These are phyloP conservation scores for Eucalyptus sideroxylon DNA, from an alignment of 345 rosid genomes.

Conservation along the genomic window DNA sequence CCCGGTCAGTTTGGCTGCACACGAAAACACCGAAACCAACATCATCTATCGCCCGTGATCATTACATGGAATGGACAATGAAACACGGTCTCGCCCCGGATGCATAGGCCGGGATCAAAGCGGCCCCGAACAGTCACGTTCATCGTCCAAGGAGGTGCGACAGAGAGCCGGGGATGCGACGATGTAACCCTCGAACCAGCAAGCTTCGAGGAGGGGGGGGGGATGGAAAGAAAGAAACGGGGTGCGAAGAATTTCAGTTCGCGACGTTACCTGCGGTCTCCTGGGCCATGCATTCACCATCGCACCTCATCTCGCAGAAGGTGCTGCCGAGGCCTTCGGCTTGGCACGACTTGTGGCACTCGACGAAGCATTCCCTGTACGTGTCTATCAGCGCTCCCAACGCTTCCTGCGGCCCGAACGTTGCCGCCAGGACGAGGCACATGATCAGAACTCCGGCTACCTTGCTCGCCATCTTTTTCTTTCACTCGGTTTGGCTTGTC, in stretches of 20 bases:
- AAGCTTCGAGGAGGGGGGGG: background rate
- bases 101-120: background rate
- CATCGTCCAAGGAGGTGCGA: background rate
- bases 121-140: background rate
- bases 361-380: background rate
- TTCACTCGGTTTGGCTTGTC: background rate
- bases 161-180: background rate
- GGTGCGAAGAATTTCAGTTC: background rate
- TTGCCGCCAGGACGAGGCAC: slow-evolving; percentile 7
- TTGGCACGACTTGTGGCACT: slow-evolving; percentile 1
- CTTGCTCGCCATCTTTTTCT: slow-evolving; percentile 5
- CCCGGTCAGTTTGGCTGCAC: background rate
- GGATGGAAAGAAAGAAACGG: background rate
- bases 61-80: background rate
- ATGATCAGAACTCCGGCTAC: slow-evolving; percentile 1
- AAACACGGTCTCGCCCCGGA: background rate
- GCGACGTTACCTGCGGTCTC: background rate
- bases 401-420: background rate
- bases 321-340: background rate
- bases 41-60: background rate
- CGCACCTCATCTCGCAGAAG: slow-evolving; percentile 28
- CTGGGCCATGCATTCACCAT: slow-evolving; percentile 10
- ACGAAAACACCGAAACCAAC: background rate
- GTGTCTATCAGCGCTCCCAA: background rate
- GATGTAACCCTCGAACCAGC: background rate